phyloP scores from a whole-genome alignment of 1,284 basidiomycete genomes.

The Melanopsichium pennsylvanicum region DNA sequence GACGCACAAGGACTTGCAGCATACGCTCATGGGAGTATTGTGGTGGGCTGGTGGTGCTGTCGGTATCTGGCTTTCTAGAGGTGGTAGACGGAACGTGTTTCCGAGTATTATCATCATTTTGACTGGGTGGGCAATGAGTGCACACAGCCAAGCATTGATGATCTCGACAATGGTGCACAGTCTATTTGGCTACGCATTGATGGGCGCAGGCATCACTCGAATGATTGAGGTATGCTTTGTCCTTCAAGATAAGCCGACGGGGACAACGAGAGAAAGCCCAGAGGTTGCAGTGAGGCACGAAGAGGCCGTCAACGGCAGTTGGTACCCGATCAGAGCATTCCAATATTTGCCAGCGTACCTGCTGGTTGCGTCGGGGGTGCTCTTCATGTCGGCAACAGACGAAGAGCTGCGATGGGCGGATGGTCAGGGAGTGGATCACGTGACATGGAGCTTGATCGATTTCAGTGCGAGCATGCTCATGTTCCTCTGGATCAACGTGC shows the following conservation, averaged over 20 bases:
- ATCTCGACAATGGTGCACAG: constrained; percentile 74
- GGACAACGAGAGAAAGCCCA: constrained; percentile 19
- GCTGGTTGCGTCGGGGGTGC: constrained; percentile 53
- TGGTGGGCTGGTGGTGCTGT: constrained; percentile 90
- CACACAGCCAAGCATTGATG: constrained; percentile 80
- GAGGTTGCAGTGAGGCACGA: constrained; percentile 3
- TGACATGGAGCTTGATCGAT: constrained; percentile 64
- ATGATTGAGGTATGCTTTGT: constrained; percentile 87
- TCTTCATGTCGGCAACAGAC: constrained; percentile 65
- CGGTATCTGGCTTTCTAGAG: constrained; percentile 83
- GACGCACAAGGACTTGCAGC: constrained; percentile 91
- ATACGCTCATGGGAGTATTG: constrained; percentile 72
- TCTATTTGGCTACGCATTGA: constrained; percentile 83
- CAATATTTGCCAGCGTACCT: constrained; percentile 62
- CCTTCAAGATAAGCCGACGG: constrained; percentile 67
- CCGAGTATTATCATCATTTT: constrained; percentile 78
- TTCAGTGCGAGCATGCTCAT: constrained; percentile 56
- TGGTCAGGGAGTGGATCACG: constrained; percentile 54
- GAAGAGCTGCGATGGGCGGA: constrained; percentile 64
- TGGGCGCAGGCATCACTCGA: constrained; percentile 81
- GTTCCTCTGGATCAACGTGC: constrained; percentile 61
- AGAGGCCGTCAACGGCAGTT: constrained; percentile 32
- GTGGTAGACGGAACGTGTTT: constrained; percentile 83
- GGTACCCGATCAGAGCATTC: constrained; percentile 52
- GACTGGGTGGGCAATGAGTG: constrained; percentile 91